A percentile compares a stretch with the other conserved stretches of the same genome.
These are phyloP conservation scores for Phytophthora quininea DNA, from an alignment of 352 stramenopile genomes.

Conservation along the genomic window DNA sequence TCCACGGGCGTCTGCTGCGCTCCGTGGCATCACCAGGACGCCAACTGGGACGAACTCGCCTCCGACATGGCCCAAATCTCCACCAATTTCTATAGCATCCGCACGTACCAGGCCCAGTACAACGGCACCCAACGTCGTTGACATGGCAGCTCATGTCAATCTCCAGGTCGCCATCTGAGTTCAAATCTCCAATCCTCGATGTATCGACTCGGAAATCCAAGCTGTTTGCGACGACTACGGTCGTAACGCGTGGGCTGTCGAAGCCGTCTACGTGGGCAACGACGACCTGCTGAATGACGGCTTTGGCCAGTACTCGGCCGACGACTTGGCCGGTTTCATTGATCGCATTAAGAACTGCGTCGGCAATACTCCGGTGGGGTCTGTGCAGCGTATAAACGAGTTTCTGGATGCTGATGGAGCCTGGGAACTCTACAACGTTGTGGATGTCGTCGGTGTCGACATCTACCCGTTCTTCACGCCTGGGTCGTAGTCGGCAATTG, in stretches of 20 bases:
- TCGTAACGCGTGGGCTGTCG: slow-evolving; percentile 39
- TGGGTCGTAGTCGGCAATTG: slow-evolving; percentile 35
- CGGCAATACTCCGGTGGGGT: slow-evolving; percentile 49
- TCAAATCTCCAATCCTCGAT: slow-evolving; percentile 48
- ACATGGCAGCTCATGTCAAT: slow-evolving; percentile 41
- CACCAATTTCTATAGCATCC: slow-evolving; percentile 62
- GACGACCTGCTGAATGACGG: slow-evolving; percentile 66
- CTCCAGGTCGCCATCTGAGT: slow-evolving; percentile 71
- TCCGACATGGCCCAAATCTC: slow-evolving; percentile 40
- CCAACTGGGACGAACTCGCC: slow-evolving; percentile 37
- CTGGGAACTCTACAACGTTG: slow-evolving; percentile 41
- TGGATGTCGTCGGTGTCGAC: slow-evolving; percentile 56
- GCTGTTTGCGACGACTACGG: slow-evolving; percentile 58
- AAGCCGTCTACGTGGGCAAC: slow-evolving; percentile 79
- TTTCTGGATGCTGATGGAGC: slow-evolving; percentile 48
- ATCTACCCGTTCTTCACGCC: slow-evolving; percentile 81
- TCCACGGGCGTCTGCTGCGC: slow-evolving; percentile 58
- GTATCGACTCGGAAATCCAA: slow-evolving; percentile 55
- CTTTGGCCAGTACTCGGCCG: slow-evolving; percentile 44
- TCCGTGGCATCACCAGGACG: slow-evolving; percentile 57
- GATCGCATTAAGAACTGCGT: slow-evolving; percentile 57
- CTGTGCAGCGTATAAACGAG: slow-evolving; percentile 75
- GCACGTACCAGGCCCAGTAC: slow-evolving; percentile 74
- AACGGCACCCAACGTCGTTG: too few relatives aligned
- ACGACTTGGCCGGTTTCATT: slow-evolving; percentile 50